Conservation (phyloP, 345 rosid genomes). For the Schrenkiella parvula region DNA sequence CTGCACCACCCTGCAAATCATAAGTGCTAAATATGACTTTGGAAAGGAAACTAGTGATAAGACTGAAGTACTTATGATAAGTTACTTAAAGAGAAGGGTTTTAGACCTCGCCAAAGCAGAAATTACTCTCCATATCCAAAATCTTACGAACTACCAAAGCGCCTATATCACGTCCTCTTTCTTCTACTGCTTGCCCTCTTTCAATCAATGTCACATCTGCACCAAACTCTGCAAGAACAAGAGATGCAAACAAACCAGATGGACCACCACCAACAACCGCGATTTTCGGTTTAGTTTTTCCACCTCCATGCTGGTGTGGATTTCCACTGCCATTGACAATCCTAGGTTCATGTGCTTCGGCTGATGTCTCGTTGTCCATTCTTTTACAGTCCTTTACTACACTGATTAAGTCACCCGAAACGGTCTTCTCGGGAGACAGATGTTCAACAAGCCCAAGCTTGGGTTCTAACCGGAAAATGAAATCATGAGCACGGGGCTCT, state of each 20-base stretch:
- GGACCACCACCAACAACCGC: constrained; percentile 94
- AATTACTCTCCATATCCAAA: constrained; percentile 84
- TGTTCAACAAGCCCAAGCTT: constrained; percentile 72
- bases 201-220: constrained; percentile 90
- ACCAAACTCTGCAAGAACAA: constrained; percentile 92
- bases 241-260: constrained; percentile 87
- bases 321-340: constrained; percentile 21
- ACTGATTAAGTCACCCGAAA: constrained; percentile 52
- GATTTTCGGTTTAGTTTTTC: constrained; percentile 50
- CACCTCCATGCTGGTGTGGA: constrained; percentile 23
- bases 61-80: not conserved
- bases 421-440: constrained; percentile 35
- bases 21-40: constrained; percentile 54
- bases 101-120: constrained; percentile 97
- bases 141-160: constrained; percentile 73
- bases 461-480: constrained; percentile 67
- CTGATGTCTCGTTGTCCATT: constrained; percentile 1
- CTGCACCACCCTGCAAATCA: constrained; percentile 99
- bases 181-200: constrained; percentile 95
- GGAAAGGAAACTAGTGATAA: not conserved
- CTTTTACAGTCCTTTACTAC: constrained; percentile 47
- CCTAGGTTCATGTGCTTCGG: constrained; percentile 21
- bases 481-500: constrained; percentile 85
- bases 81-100: constrained; percentile 7
- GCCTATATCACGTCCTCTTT: constrained; percentile 92